phyloP scores from a whole-genome alignment of 306 rosid genomes.

The Biancaea sappan region DNA sequence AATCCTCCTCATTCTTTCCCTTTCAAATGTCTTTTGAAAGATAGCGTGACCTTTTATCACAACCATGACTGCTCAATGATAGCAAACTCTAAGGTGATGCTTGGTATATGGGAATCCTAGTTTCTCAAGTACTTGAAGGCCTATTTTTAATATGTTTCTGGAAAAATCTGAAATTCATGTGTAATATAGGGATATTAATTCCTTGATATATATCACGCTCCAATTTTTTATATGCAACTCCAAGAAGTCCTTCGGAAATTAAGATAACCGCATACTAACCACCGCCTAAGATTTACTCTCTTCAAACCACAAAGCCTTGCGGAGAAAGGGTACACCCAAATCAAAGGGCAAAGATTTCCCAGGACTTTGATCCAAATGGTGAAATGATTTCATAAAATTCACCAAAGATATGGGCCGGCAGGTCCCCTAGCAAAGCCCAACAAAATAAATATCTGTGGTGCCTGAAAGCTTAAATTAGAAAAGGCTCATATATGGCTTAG shows the following conservation, averaged over 20 bases:
- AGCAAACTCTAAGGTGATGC: not conserved
- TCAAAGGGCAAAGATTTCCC: not conserved
- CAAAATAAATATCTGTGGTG: not conserved
- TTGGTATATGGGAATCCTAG: not conserved
- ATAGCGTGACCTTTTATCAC: slow-evolving; percentile 18
- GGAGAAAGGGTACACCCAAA: not conserved
- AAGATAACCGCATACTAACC: not conserved
- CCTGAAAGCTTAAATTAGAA: not conserved
- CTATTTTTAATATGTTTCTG: not conserved
- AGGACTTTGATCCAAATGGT: not conserved
- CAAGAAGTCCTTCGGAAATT: not conserved
- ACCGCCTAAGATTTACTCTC: not conserved
- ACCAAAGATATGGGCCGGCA: not conserved
- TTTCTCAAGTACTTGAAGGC: not conserved
- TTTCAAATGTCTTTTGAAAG: not conserved
- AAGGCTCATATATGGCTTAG: not conserved
- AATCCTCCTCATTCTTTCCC: not conserved
- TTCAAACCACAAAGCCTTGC: not conserved
- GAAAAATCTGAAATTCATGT: not conserved
- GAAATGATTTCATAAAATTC: not conserved
- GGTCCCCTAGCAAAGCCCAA: not conserved
- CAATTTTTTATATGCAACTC: not conserved
- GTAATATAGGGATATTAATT: not conserved
- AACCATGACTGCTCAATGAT: slow-evolving; percentile 2
- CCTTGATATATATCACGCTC: not conserved